Base-by-base conservation (phyloP, 2,329 filamentous ascomycete species). In the Rhinocladiella similis region DNA sequence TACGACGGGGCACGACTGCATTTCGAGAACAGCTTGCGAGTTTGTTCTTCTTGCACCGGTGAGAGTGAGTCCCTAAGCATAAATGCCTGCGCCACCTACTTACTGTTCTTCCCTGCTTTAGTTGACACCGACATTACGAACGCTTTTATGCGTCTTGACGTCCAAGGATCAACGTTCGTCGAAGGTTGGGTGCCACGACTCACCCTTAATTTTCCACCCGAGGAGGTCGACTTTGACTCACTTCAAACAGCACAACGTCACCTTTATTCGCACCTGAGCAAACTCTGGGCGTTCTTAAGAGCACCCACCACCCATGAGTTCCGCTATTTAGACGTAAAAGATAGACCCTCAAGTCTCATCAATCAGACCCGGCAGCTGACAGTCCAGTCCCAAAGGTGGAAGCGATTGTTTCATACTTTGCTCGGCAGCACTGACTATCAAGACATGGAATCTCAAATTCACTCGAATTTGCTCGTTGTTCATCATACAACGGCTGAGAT, bases 81-180 rank as follows among this genome's bases (percentile, higher is more conserved):
- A 25, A 7, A 7, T 5, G 22, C 22, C 22, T 25, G 22, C 22
- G 22, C 22, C 22, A 25, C 7, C 22, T 25, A 25, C 22, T 25
- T 4, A 25, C 7, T 25, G 4, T 4, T 25, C 22, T 25, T 25
- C 22, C 7, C 22, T 25, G 22, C 4, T 25, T 25, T 25, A 47
- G 45, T 47, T 14, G 45, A 47, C 45, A 27, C 3, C 18, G 19
- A 47, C 45, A 47, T 47, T 27, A 27, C 29, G 20, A 13, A 47
- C 20, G 19, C n/a, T 27, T 47, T 47, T 47, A 27, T 27, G 45
- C 45, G 45, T 25, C 45, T 47, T 47, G 45, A 47, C 19, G 45
- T 47, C 45, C 45, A 47, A 47, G 45, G 45, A n/a, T 47, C 45
- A 13, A 47, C 45, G 16, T 47, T 47, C 29, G 29, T 47, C 45